These are phyloP conservation scores for Yarrowia keelungensis DNA, from an alignment of 805 yeast species.

Conservation along the genomic window DNA sequence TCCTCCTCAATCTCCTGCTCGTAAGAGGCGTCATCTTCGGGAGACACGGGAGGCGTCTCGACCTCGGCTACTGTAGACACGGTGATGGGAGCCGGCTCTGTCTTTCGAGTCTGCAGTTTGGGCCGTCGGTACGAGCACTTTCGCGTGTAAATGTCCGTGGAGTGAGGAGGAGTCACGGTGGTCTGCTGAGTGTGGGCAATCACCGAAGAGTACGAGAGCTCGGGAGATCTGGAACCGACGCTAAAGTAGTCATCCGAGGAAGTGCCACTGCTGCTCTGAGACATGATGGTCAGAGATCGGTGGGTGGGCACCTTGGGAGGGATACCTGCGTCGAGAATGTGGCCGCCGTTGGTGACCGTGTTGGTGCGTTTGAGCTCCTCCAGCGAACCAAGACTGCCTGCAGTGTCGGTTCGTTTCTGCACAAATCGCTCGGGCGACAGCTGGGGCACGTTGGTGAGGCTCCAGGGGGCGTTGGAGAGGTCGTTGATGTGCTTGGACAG, in stretches of 20 bases:
- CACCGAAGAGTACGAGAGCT: background rate
- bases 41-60: conserved; percentile 15
- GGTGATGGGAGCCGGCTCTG: conserved; percentile 17
- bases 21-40: conserved; percentile 22
- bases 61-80: conserved; percentile 24
- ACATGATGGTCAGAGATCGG: conserved; percentile 23
- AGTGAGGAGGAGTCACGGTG: background rate
- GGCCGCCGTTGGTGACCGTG: conserved; percentile 16
- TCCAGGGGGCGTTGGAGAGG: conserved; percentile 11
- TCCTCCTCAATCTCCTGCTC: conserved; percentile 33
- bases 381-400: conserved; percentile 19
- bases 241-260: conserved; percentile 26
- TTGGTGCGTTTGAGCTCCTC: conserved; percentile 26
- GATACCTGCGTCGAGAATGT: conserved; percentile 44
- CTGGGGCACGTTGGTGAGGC: conserved; percentile 10
- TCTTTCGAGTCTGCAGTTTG: conserved; percentile 21
- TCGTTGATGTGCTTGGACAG: conserved; percentile 20
- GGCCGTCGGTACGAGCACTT: conserved; percentile 22
- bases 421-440: conserved; percentile 12
- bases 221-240: conserved; percentile 11
- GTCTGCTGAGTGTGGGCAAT: background rate
- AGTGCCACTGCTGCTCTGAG: conserved; percentile 29
- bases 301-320: conserved; percentile 47
- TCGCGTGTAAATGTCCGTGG: conserved; percentile 40
- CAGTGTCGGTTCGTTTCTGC: conserved; percentile 14